Conservation (phyloP, 495 filamentous ascomycete species). For the Amniculicola lignicola region DNA sequence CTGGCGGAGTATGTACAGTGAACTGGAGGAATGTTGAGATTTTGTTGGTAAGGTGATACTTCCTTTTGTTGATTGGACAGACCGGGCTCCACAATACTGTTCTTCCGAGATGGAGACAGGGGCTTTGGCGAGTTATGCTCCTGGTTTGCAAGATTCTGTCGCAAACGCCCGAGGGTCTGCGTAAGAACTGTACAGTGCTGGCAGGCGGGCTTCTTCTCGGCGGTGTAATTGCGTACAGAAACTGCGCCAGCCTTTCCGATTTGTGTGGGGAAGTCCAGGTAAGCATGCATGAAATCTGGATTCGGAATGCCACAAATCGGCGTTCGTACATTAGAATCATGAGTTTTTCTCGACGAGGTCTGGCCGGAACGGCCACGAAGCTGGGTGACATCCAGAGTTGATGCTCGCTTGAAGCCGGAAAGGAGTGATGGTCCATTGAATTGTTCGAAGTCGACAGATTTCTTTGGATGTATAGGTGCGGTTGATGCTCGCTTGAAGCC, state of each 20-base stretch:
- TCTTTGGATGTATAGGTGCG: no score
- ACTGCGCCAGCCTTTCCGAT: neutral
- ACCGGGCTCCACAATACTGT: neutral
- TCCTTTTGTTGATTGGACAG: neutral
- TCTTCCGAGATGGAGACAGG: no score
- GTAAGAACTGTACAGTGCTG: neutral
- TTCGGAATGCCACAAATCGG: neutral
- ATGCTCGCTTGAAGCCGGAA: constrained; percentile 3
- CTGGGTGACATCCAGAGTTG: constrained; percentile 1
- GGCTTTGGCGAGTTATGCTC: neutral
- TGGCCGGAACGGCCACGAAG: neutral
- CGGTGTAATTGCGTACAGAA: neutral
- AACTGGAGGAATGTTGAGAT: neutral
- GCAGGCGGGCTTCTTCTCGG: neutral
- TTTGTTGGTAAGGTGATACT: neutral
- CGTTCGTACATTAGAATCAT: neutral
- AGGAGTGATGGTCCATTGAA: constrained; percentile 13
- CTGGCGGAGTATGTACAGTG: no score
- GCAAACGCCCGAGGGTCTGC: neutral
- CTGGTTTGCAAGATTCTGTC: neutral
- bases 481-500: constrained; percentile 10
- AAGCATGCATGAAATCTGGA: neutral
- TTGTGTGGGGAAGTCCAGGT: neutral
- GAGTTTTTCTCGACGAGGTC: neutral
- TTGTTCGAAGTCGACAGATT: constrained; percentile 5